phyloP scores from a whole-genome alignment of 225 moss, liverwort and hornwort genomes.

The Ulota crispa region DNA sequence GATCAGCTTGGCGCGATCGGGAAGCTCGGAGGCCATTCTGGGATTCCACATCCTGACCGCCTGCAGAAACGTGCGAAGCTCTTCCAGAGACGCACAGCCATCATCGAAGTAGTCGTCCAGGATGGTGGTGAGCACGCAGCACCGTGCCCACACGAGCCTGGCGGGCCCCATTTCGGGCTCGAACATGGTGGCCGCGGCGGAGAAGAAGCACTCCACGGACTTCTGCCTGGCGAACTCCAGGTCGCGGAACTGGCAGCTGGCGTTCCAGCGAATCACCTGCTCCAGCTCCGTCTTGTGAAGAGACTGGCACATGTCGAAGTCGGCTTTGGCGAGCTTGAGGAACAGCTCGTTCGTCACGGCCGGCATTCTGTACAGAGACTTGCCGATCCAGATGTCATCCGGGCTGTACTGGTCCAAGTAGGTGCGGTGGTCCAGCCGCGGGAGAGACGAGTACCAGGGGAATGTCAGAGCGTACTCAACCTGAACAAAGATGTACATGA shows the following conservation, averaged over 20 bases:
- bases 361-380: constrained; percentile 57
- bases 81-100: constrained; percentile 14
- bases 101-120: constrained; percentile 69
- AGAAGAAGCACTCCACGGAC: constrained; percentile 48
- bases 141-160: constrained; percentile 47
- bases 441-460: constrained; percentile 48
- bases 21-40: constrained; percentile 21
- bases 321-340: constrained; percentile 56
- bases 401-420: constrained; percentile 53
- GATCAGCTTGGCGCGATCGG: constrained; percentile 39
- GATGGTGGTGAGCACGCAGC: constrained; percentile 44
- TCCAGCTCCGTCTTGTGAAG: constrained; percentile 58
- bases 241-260: constrained; percentile 44
- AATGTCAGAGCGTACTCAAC: constrained; percentile 46
- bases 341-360: constrained; percentile 50
- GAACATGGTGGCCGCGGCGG: constrained; percentile 43
- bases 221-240: constrained; percentile 52
- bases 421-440: constrained; percentile 51
- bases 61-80: constrained; percentile 33
- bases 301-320: constrained; percentile 61
- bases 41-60: constrained; percentile 40
- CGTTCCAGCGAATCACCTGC: constrained; percentile 56
- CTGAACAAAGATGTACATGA: not conserved
- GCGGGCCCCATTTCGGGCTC: constrained; percentile 52
- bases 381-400: constrained; percentile 58